phyloP scores from a whole-genome alignment of 2,329 filamentous ascomycete genomes.

The Ophiostoma sp. region DNA sequence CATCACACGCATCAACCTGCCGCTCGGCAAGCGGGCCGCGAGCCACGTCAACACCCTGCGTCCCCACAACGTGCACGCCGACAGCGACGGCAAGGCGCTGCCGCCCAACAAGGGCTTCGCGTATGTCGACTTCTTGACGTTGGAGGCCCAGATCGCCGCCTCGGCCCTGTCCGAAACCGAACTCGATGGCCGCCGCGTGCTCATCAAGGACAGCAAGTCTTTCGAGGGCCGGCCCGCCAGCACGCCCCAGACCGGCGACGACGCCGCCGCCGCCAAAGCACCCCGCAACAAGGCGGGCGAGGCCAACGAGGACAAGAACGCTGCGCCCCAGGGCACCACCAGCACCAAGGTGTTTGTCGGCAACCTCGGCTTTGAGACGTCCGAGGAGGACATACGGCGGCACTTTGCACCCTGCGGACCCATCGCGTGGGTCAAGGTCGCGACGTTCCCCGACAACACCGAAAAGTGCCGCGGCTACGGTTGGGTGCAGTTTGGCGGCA shows the following conservation, averaged over 20 bases:
- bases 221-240: conserved; percentile 73
- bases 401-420: conserved; percentile 83
- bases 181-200: conserved; percentile 66
- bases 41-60: conserved; percentile 4
- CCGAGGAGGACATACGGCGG: conserved; percentile 70
- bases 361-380: conserved; percentile 77
- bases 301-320: conserved; percentile 30
- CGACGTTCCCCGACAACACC: conserved; percentile 82
- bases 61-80: conserved; percentile 27
- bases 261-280: conserved; percentile 1
- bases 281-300: conserved; percentile 28
- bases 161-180: conserved; percentile 81
- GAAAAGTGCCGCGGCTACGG: conserved; percentile 98
- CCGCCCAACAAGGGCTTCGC: conserved; percentile 81
- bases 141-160: conserved; percentile 66
- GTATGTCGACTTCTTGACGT: conserved; percentile 82
- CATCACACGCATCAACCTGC: conserved; percentile 82
- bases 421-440: conserved; percentile 77
- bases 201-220: conserved; percentile 89
- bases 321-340: conserved; percentile 42
- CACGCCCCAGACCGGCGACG: conserved; percentile 26
- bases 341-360: conserved; percentile 82
- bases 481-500: conserved; percentile 77
- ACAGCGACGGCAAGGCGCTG: conserved; percentile 36
- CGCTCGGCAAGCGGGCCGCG: conserved; percentile 37